Base-by-base conservation (phyloP, 2,329 filamentous ascomycete species). In the Gyromitra esculenta region DNA sequence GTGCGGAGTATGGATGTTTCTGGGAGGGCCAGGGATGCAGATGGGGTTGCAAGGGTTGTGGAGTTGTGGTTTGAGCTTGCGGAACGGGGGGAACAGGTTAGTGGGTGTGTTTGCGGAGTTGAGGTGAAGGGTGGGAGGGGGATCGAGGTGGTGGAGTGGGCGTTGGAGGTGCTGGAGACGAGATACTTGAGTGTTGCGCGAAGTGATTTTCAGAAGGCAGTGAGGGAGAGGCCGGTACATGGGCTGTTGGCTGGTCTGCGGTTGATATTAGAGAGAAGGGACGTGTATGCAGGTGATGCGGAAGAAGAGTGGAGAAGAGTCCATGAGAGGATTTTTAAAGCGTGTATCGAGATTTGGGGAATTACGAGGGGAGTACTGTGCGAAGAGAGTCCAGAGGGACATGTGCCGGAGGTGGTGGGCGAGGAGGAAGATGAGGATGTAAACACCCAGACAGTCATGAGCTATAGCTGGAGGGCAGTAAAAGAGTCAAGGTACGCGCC, bases 401-500 rank as follows among this genome's bases (percentile, higher is more conserved):
- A 96, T 82, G 85, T 93, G 2, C 91, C 91, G 0, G 90, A 94
- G 66, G 92, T 95, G 35, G 83, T 93, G n/a, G 9, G 41, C 31
- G 91, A 79, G 15, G 75, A 71, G 1, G 78, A 80, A 52, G 79
- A 80, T n/a, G 79, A 80, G 21, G 79, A 79, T 25, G 65, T 79
- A 60, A 77, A 77, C 39, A 75, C 72, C 11, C 98, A 97, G 82
- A 93, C 96, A 80, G 87, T 97, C 18, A 84, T 99, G 60, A 98
- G 95, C 79, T 99, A 96, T 83, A 97, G 94, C 78, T 99, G 97
- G 88, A 89, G 96, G 80, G 93, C 94, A 5, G 87, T 97, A n/a
- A 95, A 97, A 78, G 96, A 99, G 84, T 93, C 94, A 31, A 97
- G 93, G 91, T 93, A 85, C 21, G 3, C 50, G 18, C 15, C 41